A percentile compares a stretch with the other conserved stretches of the same genome.
Evolutionary conservation across 75 land plant species (phyloP).

Genomic region (Selaginella moellendorffii): DNA sequence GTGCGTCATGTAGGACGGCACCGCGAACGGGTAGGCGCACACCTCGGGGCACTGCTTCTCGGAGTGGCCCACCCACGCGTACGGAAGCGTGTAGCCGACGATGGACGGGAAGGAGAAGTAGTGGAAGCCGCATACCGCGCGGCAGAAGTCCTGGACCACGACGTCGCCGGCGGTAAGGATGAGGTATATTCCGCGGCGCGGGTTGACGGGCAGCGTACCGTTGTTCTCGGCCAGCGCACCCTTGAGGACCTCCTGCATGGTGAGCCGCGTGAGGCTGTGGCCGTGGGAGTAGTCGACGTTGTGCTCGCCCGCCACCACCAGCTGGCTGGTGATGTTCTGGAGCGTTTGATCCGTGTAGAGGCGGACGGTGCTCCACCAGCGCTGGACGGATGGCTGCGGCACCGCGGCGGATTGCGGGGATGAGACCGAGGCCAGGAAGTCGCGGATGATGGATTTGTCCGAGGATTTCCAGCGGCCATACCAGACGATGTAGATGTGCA

Average conservation of each 20-base stretch:
- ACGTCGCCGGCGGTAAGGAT: conserved; percentile 60
- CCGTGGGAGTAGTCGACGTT: conserved; percentile 49
- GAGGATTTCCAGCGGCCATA: conserved; percentile 49
- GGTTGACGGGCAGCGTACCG: conserved; percentile 30
- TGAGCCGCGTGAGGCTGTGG: conserved; percentile 27
- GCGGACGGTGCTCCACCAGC: conserved; percentile 58
- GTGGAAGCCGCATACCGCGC: conserved; percentile 57
- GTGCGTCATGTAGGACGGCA: conserved; percentile 22
- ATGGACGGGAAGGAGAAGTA: conserved; percentile 78
- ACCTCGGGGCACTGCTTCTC: no score
- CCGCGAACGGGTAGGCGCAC: no score
- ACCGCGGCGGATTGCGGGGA: conserved; percentile 2
- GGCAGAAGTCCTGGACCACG: conserved; percentile 51
- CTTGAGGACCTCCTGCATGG: conserved; percentile 32
- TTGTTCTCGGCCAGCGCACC: conserved; percentile 20
- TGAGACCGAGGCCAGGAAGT: conserved; percentile 63
- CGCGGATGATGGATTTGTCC: conserved; percentile 54
- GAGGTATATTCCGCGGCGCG: conserved; percentile 45
- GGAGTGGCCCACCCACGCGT: conserved; percentile 75
- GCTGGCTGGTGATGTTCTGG: conserved; percentile 29
- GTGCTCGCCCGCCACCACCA: conserved; percentile 24
- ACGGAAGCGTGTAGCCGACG: conserved; percentile 67
- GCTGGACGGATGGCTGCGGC: conserved; percentile 37
- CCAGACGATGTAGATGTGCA: conserved; percentile 69
- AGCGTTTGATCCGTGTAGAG: conserved; percentile 58